Base-by-base conservation (phyloP, 345 rosid species). In the Salix purpurea region DNA sequence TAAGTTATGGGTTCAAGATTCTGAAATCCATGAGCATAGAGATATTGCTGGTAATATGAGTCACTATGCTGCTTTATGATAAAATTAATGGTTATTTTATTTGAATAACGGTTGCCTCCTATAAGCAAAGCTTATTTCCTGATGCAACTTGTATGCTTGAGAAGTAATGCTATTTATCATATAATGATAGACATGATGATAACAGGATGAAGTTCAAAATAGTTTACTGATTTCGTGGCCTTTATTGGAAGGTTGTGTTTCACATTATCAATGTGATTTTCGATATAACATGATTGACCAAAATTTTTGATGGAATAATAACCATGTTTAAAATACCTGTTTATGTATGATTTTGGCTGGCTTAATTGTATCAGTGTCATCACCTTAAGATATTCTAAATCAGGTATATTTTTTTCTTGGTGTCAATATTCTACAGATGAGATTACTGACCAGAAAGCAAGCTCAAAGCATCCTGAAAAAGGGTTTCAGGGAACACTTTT, bases 1-100 rank as follows among this genome's bases (percentile, higher is more conserved):
- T 80, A 91, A 85, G 82, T 92, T 96, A 65, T 96, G 99, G 99
- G 98, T 93, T 81, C 90, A 90, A 86, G 99, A 96, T 86, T 88
- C 97, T 7, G 97, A 96, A 87, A 83, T 91, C 52, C 96, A 96
- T 70, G 99, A 91, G 79, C 90, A 93, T 82, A 92, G 99, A 11
- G 99, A 96, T 79, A 96, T 96, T 82, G 97, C 99, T 77, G 99
- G 99, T 96, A 90, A 87, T 56, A 54, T 16, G 26, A 7, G 40
- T 39, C 28, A 46, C 46, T 65, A 65, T 39, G 24, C 14, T 67
- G 21, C 70, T 77, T 18, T 14, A 46, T 46, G 8, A 50, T 37
- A 44, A 30, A 81, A 67, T 65, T 68, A 78, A 56, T 68, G 46
- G 39, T 74, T 46, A 44, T 62, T 65, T 23, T 36, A 10, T 23